A percentile compares a stretch with the other conserved stretches of the same genome.
These are phyloP conservation scores for Septoria linicola DNA, from an alignment of 2,329 filamentous ascomycete genomes.

Conservation along the genomic window DNA sequence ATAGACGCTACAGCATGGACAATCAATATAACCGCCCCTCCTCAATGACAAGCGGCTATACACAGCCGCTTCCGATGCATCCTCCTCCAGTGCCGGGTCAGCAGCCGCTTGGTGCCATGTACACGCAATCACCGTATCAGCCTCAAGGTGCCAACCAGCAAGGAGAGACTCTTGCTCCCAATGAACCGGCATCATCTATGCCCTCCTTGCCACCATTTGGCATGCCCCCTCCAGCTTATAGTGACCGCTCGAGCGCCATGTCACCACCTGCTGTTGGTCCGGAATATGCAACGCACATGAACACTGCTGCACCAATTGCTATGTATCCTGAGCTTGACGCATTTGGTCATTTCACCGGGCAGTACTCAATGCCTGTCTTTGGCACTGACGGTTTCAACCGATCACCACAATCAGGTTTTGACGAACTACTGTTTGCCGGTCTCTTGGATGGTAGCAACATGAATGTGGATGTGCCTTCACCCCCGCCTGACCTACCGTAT, in stretches of 20 bases:
- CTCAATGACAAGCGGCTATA: constrained; percentile 21
- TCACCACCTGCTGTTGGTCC: constrained; percentile 28
- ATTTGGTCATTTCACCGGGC: constrained; percentile 47
- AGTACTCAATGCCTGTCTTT: constrained; percentile 80
- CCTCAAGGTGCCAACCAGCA: constrained; percentile 17
- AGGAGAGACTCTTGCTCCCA: background rate
- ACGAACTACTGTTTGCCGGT: constrained; percentile 33
- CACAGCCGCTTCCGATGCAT: constrained; percentile 30
- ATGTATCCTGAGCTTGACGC: constrained; percentile 36
- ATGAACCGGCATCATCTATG: constrained; percentile 17
- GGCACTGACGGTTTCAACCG: constrained; percentile 77
- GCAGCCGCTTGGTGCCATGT: constrained; percentile 20
- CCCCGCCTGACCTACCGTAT: constrained; percentile 27
- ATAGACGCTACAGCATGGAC: constrained; percentile 30
- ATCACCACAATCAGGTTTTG: constrained; percentile 56
- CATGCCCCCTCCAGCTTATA: constrained; percentile 20
- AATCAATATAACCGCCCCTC: constrained; percentile 18
- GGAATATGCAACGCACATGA: constrained; percentile 26
- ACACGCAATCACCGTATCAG: constrained; percentile 27
- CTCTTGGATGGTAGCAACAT: constrained; percentile 26
- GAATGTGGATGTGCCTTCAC: constrained; percentile 26
- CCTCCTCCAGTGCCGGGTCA: constrained; percentile 29
- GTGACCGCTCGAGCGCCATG: constrained; percentile 22
- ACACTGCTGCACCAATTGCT: constrained; percentile 27
- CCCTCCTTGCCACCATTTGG: constrained; percentile 31